Percentiles rank a stretch among this genome's conserved stretches.
Evolutionary conservation across 768 basidiomycete species (phyloP).

Genomic region (Tulasnella sp.): DNA sequence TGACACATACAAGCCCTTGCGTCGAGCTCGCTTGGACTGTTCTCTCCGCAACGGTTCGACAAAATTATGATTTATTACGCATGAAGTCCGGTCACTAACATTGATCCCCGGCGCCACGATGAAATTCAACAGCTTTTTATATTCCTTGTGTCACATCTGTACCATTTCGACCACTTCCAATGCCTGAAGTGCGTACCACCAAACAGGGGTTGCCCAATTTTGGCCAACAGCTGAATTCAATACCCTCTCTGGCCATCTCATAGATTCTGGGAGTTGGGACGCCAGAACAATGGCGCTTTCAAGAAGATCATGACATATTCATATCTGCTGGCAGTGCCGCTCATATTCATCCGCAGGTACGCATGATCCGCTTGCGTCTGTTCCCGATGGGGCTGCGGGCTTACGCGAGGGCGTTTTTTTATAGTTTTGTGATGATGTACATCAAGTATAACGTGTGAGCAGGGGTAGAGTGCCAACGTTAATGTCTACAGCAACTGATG

Average conservation of each 20-base stretch:
- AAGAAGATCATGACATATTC: constrained; percentile 82
- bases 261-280: constrained; percentile 41
- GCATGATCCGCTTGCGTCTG: neutral
- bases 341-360: constrained; percentile 10
- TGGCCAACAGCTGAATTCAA: neutral
- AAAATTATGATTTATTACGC: neutral
- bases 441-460: constrained; percentile 49
- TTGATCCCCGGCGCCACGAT: neutral
- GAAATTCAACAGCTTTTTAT: constrained; percentile 8
- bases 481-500: neutral
- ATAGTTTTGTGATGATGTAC: constrained; percentile 47
- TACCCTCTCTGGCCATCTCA: neutral
- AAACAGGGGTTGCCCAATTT: too few species aligned
- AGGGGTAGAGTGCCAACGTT: constrained; percentile 32
- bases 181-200: constrained; percentile 10
- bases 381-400: neutral
- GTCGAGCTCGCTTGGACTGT: constrained; percentile 17
- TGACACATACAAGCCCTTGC: constrained; percentile 13
- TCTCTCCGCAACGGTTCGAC: constrained; percentile 12
- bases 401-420: constrained; percentile 33
- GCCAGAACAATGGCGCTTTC: constrained; percentile 70
- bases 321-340: constrained; percentile 17
- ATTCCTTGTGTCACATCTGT: constrained; percentile 18
- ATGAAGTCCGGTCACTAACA: neutral
- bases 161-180: constrained; percentile 17